These are phyloP conservation scores for Verbascum thapsus DNA, from an alignment of 257 asterid genomes.

Conservation along the genomic window DNA sequence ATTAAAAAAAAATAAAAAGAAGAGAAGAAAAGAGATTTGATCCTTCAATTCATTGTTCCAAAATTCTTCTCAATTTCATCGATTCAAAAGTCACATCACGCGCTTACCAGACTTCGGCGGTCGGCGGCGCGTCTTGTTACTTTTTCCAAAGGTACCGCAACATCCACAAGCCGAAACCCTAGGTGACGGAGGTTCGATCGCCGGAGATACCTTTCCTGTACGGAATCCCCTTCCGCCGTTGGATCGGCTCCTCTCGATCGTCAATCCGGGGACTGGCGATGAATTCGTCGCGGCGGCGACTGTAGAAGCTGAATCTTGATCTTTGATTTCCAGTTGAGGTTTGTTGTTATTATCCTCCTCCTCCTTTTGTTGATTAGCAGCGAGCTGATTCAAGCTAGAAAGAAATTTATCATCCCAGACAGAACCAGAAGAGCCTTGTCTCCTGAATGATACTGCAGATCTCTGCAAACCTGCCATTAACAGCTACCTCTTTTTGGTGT, in stretches of 20 bases:
- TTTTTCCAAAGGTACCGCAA: slow-evolving; percentile 42
- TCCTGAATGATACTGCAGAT: slow-evolving; percentile 75
- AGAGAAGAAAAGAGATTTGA: slow-evolving; percentile 20
- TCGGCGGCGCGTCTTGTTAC: slow-evolving; percentile 48
- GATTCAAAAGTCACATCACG: slow-evolving; percentile 30
- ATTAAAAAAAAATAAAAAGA: not conserved
- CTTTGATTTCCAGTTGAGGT: slow-evolving; percentile 26
- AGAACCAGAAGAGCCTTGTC: slow-evolving; percentile 91
- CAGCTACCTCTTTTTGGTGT: not conserved
- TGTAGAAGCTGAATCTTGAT: slow-evolving; percentile 35
- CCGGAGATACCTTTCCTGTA: slow-evolving; percentile 46
- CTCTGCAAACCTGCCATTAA: slow-evolving; percentile 82
- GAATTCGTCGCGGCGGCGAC: slow-evolving; percentile 21
- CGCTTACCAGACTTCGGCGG: slow-evolving; percentile 48
- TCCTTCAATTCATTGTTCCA: slow-evolving; percentile 20
- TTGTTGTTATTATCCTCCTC: slow-evolving; percentile 26
- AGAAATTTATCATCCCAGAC: slow-evolving; percentile 82
- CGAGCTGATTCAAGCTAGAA: slow-evolving; percentile 44
- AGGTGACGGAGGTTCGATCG: slow-evolving; percentile 58
- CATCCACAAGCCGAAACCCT: slow-evolving; percentile 52
- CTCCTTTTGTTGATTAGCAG: slow-evolving; percentile 34
- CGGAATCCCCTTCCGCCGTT: slow-evolving; percentile 48
- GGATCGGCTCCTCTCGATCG: slow-evolving; percentile 51
- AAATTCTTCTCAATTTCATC: slow-evolving; percentile 28
- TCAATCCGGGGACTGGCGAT: slow-evolving; percentile 30